A percentile compares a stretch with the other conserved stretches of the same genome.
Conservation (phyloP, 495 filamentous ascomycete species). For the Trichoderma virens region DNA sequence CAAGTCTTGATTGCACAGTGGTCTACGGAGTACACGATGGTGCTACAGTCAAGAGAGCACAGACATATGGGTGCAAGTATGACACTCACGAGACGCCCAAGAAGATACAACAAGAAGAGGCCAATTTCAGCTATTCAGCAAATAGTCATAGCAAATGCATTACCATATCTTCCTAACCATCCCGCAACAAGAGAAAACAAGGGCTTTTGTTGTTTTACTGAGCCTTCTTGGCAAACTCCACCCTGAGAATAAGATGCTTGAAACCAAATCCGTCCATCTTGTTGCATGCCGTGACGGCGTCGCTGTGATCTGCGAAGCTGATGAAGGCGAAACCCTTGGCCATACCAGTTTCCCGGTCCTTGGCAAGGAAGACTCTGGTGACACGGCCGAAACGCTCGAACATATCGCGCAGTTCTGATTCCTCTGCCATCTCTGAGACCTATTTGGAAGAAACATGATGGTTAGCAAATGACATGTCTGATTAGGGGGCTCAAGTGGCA, state of each 20-base stretch:
- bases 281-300: constrained; percentile 85
- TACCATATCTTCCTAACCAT: constrained; percentile 7
- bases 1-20: too few species aligned
- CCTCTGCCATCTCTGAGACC: constrained; percentile 96
- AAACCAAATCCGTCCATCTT: constrained; percentile 98
- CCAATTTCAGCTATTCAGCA: not conserved
- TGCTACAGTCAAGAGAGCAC: too few species aligned
- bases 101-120: not conserved
- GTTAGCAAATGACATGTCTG: not conserved
- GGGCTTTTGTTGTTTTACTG: constrained; percentile 18
- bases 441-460: constrained; percentile 26
- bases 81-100: too few species aligned
- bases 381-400: constrained; percentile 96
- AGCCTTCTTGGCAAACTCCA: constrained; percentile 86
- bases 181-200: constrained; percentile 7
- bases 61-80: too few species aligned
- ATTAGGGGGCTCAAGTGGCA: constrained; percentile 1
- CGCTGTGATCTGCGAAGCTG: constrained; percentile 79
- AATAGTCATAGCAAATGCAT: constrained; percentile 10
- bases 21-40: too few species aligned
- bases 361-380: constrained; percentile 92
- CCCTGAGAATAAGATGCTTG: constrained; percentile 80
- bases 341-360: constrained; percentile 87
- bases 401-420: constrained; percentile 88
- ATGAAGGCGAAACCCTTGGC: constrained; percentile 99